Conservation (phyloP, 1,139 yeast genomes). For the Yamadazyma taylorii region DNA sequence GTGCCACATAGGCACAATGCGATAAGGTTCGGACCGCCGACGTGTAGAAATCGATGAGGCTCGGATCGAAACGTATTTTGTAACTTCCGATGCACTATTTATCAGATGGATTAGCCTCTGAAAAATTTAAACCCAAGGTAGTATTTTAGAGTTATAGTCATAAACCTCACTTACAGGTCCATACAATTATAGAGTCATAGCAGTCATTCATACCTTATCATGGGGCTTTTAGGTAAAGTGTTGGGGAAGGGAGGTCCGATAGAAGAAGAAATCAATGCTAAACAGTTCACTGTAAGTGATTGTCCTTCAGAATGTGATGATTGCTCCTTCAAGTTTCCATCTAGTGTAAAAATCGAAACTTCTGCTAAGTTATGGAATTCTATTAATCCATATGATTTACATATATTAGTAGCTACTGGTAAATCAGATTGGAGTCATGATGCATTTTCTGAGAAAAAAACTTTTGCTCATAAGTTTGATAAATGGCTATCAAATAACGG, state of each 20-base stretch:
- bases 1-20: no score
- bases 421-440: constrained; percentile 82
- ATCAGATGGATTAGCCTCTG: no score
- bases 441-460: constrained; percentile 54
- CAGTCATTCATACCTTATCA: neutral
- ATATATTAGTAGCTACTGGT: constrained; percentile 79
- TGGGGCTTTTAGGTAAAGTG: constrained; percentile 2
- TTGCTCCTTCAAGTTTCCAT: constrained; percentile 56
- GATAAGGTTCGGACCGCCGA: no score
- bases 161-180: neutral
- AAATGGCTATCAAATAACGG: constrained; percentile 39
- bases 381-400: constrained; percentile 67
- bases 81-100: no score
- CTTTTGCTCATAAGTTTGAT: constrained; percentile 52
- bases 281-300: constrained; percentile 43
- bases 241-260: constrained; percentile 4
- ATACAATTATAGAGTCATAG: no score
- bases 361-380: constrained; percentile 63
- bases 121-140: no score
- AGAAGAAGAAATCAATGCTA: constrained; percentile 23
- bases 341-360: constrained; percentile 51
- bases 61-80: neutral
- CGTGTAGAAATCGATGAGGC: neutral
- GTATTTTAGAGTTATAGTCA: no score
- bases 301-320: constrained; percentile 51